Conservation (phyloP, 371 early-diverging fungal genomes). For the Mortierella sp. region DNA sequence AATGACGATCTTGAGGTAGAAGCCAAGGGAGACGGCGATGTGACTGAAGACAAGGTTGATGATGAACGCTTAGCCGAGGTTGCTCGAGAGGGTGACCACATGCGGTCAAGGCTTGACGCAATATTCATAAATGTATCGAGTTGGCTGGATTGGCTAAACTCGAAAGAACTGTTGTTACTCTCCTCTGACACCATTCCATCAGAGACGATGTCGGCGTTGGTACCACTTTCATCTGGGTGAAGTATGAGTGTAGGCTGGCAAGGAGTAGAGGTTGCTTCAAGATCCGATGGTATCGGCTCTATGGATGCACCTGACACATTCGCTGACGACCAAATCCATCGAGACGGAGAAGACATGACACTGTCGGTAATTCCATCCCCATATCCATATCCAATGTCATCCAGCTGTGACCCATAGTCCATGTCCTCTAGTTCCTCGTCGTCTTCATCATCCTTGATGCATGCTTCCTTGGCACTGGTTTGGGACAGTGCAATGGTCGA, state of each 20-base stretch:
- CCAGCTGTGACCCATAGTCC: not conserved
- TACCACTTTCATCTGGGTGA: too few relatives aligned
- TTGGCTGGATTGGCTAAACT: not conserved
- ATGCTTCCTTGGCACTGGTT: not conserved
- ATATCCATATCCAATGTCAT: not conserved
- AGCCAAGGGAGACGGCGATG: not conserved
- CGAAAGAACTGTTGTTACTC: not conserved
- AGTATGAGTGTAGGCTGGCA: not conserved
- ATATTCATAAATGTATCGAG: conserved; percentile 1
- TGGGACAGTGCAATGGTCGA: conserved; percentile 4
- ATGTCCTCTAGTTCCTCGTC: conserved; percentile 1
- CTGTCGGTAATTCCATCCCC: too few relatives aligned
- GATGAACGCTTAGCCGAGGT: not conserved
- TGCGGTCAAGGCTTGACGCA: conserved; percentile 7
- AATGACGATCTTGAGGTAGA: not conserved
- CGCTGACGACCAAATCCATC: conserved; percentile 7
- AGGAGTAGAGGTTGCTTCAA: not conserved
- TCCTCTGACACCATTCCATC: not conserved
- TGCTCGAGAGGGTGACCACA: conserved; percentile 5
- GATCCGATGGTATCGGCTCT: not conserved
- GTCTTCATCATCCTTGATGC: not conserved
- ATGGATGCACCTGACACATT: not conserved
- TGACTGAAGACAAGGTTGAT: not conserved
- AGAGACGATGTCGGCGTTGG: too few relatives aligned
- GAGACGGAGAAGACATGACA: not conserved